Base-by-base conservation (phyloP, 257 asterid species). In the Orobanche coerulescens region DNA sequence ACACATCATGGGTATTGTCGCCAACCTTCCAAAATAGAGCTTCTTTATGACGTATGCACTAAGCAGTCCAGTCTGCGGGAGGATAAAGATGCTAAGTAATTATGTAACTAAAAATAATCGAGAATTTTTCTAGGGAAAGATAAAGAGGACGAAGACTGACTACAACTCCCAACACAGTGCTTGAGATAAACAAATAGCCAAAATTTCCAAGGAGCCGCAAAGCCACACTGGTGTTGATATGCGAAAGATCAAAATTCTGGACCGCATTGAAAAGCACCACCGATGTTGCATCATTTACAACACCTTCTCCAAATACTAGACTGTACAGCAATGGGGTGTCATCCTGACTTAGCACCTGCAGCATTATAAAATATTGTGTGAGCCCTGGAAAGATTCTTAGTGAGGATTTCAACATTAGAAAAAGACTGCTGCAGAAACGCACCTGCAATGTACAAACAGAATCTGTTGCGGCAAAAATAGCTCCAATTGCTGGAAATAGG, bases 371-470 rank as follows among this genome's bases (percentile, higher is more conserved):
- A 51, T 19, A 58, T 9, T 26, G 68, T 40, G 58, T 69, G 39
- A 75, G 40, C 20, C 42, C 26, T 18, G 42, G 24, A 14, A 57
- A 18, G 25, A 20, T 31, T 24, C 2, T 14, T 28, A 7, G 28
- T 28, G 56, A 59, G 30, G 26, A 63, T 33, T 46, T 66, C 28
- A 47, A 53, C 34, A 68, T 67, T 28, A 34, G n/a, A n/a, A n/a
- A n/a, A n/a, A 43, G 56, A 16, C 2, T 33, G 34, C 16, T 50
- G 14, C 12, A 16, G 67, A 53, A 65, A 26, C 13, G 28, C 31
- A 84, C 92, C 87, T 84, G 88, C 75, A 84, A 71, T 42, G 91
- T 81, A 72, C 91, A 80, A 40, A 83, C 91, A 8, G 91, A 83
- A 69, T 83, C 87, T 43, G 92, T 84, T 33, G 92, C 93, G 33